phyloP scores from a whole-genome alignment of 192 early-diverging fungal genomes.

The Fimicolochytrium jonesii region DNA sequence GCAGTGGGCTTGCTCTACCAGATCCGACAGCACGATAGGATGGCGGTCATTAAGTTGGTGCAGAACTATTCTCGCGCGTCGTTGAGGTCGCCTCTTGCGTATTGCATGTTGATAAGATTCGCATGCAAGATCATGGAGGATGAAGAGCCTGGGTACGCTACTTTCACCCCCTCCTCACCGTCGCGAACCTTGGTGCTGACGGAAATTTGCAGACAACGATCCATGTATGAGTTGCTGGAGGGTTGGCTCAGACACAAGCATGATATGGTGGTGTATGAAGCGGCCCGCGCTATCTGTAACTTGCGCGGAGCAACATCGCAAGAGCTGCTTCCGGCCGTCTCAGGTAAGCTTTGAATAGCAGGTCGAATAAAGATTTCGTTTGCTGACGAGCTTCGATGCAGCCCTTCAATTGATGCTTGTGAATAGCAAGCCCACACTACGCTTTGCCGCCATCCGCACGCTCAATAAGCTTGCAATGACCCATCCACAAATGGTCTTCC shows the following conservation, averaged over 20 bases:
- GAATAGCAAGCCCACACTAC: conserved; percentile 86
- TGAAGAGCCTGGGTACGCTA: conserved; percentile 43
- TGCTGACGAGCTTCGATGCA: conserved; percentile 12
- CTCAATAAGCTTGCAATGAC: conserved; percentile 88
- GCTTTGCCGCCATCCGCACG: conserved; percentile 96
- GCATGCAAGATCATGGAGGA: conserved; percentile 72
- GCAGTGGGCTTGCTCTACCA: conserved; percentile 93
- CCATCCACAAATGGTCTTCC: conserved; percentile 84
- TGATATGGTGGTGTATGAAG: conserved; percentile 98
- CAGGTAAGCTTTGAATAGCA: conserved; percentile 42
- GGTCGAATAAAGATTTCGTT: neutral
- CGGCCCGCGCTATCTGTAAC: conserved; percentile 93
- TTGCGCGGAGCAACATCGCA: conserved; percentile 76
- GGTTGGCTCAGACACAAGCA: conserved; percentile 89
- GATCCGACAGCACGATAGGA: conserved; percentile 93
- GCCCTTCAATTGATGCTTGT: conserved; percentile 90
- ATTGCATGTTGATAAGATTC: conserved; percentile 90
- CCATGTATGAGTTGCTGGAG: conserved; percentile 83
- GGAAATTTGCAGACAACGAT: too few relatives aligned
- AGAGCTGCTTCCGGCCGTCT: conserved; percentile 90
- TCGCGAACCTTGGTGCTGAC: too few relatives aligned
- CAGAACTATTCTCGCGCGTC: conserved; percentile 72
- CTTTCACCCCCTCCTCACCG: too few relatives aligned
- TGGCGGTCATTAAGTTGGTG: conserved; percentile 96
- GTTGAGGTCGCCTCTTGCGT: conserved; percentile 80